phyloP scores from a whole-genome alignment of 78 protist genomes.

The Creolimax fragrantissima region DNA sequence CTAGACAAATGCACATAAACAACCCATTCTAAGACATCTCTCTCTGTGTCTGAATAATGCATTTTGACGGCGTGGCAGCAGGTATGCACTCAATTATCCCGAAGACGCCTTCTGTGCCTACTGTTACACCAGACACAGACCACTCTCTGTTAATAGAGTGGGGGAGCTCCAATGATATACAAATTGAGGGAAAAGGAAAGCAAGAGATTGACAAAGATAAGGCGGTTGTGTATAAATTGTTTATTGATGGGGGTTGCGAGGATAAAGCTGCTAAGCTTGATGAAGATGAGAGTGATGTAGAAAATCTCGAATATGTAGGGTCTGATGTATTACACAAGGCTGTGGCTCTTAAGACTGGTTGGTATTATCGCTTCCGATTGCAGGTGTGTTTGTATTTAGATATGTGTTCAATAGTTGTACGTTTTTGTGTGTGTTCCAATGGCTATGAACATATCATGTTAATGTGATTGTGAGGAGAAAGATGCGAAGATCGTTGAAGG shows the following conservation, averaged over 20 bases:
- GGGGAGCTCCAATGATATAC: not conserved
- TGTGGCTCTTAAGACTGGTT: not conserved
- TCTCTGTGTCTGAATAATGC: no score
- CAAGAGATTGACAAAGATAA: not conserved
- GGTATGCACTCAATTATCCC: no score
- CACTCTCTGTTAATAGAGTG: not conserved
- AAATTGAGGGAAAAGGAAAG: no score
- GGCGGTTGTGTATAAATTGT: not conserved
- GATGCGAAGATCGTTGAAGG: no score
- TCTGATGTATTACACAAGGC: not conserved
- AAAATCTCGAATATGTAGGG: not conserved
- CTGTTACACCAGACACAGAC: not conserved
- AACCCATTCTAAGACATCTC: no score
- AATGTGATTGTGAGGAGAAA: no score
- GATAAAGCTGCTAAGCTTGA: not conserved
- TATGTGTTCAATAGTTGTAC: no score
- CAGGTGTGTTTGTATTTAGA: not conserved
- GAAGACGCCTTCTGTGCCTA: not conserved
- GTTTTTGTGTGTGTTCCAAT: no score
- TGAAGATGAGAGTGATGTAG: not conserved
- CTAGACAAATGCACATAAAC: no score
- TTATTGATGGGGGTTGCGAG: not conserved
- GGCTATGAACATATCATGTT: no score
- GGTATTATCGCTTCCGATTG: not conserved
- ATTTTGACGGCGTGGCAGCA: no score